Conservation (phyloP, 495 filamentous ascomycete species). For the Glutinoglossum americanum region DNA sequence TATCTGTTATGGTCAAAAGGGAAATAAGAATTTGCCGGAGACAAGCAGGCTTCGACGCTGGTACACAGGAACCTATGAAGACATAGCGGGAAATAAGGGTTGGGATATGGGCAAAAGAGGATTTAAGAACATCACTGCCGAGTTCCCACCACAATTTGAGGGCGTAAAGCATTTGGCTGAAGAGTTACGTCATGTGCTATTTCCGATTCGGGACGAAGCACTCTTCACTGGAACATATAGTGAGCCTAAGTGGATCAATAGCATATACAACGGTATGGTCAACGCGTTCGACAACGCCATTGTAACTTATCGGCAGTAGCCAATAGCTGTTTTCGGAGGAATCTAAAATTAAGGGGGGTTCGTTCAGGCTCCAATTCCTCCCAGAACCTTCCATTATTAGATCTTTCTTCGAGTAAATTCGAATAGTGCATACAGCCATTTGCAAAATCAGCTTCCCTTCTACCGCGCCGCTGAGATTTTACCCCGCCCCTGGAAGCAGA, state of each 20-base stretch:
- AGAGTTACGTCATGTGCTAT: not conserved
- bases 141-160: not conserved
- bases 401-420: too few species aligned
- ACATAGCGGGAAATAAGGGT: not conserved
- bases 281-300: not conserved
- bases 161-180: not conserved
- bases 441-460: too few species aligned
- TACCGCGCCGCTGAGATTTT: too few species aligned
- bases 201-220: not conserved
- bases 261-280: not conserved
- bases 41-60: not conserved
- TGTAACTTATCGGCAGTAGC: not conserved
- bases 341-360: too few species aligned
- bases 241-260: not conserved
- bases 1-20: not conserved
- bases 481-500: too few species aligned
- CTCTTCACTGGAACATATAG: conserved; percentile 1
- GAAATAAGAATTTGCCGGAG: not conserved
- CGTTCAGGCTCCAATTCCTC: too few species aligned
- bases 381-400: too few species aligned
- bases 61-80: not conserved
- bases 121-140: not conserved
- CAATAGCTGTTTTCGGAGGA: too few species aligned
- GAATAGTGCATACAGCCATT: too few species aligned
- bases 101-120: not conserved